Evolutionary conservation across 2,329 filamentous ascomycete genomes (phyloP), one percentile per base, ranked within the genome.

Genomic region (Emergomyces orientalis): DNA sequence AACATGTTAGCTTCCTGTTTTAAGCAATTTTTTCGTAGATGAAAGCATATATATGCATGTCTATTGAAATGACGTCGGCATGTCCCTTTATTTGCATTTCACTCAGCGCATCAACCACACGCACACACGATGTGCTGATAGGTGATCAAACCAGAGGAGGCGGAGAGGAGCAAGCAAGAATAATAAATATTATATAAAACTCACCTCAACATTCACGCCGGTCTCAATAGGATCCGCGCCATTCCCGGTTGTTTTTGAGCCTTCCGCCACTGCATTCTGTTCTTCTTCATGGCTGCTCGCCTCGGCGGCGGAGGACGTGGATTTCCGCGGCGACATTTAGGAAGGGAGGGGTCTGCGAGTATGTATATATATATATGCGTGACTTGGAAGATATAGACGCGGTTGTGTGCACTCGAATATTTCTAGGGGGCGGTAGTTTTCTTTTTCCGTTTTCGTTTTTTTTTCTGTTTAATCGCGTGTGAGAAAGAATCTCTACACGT

Each of bases 171-270:
- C 52, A 45, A 41, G 49, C 37, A 62, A 49, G 39, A 59, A 45
- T 51, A 34, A 59, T 30, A 62, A 62, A 17, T 14, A 60, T 49
- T 30, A 60, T 30, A 47, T 27, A 52, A 27, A 56, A 27, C 67
- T 63, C 71, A 77, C 76, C 66, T 78, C 76, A 41, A 78, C 74
- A 65, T 71, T 76, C 19, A 76, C 72, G 32, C 75, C 75, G 57
- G 76, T 73, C 62, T 77, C 75, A 62, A 62, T 30, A 63, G 66
- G 49, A 66, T 54, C 43, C 59, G n/a, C 7, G 41, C 63, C 49
- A 37, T 39, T 30, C 49, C 47, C 58, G 2, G 69, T 66, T 11
- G 68, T 25, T 63, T 67, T 69, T 4, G 69, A 68, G 25, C 56
- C 27, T 25, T 59, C 65, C 62, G 47, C 68, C 66, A 56, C 62